These are phyloP conservation scores for Neohortaea acidophila DNA, from an alignment of 495 filamentous ascomycete species.

Conservation along the genomic window DNA sequence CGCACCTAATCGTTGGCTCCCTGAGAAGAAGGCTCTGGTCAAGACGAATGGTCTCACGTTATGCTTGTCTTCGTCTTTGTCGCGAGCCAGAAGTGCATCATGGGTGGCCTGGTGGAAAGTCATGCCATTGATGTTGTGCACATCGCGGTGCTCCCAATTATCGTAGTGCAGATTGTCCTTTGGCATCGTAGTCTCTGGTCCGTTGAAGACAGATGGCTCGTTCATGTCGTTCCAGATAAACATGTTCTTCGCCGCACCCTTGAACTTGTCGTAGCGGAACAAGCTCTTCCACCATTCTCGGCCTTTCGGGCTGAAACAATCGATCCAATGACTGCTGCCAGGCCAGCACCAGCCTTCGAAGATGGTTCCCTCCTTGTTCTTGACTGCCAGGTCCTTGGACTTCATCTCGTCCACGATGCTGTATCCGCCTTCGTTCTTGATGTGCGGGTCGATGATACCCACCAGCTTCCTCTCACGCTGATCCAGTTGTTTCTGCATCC, in stretches of 20 bases:
- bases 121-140: slow-evolving; percentile 89
- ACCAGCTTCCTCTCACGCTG: slow-evolving; percentile 78
- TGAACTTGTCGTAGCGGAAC: slow-evolving; percentile 76
- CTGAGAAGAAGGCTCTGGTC: slow-evolving; percentile 80
- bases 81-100: slow-evolving; percentile 62
- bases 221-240: slow-evolving; percentile 99
- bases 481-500: slow-evolving; percentile 76
- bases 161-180: slow-evolving; percentile 89
- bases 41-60: slow-evolving; percentile 63
- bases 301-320: slow-evolving; percentile 80
- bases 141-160: slow-evolving; percentile 90
- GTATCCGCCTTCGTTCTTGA: slow-evolving; percentile 79
- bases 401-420: slow-evolving; percentile 63
- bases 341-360: slow-evolving; percentile 99
- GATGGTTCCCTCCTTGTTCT: slow-evolving; percentile 75
- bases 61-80: slow-evolving; percentile 51
- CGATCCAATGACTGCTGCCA: slow-evolving; percentile 87
- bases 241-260: slow-evolving; percentile 63
- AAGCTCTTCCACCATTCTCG: slow-evolving; percentile 76
- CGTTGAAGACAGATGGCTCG: slow-evolving; percentile 96
- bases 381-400: slow-evolving; percentile 63
- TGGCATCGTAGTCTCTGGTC: slow-evolving; percentile 92
- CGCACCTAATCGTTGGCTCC: slow-evolving; percentile 73
- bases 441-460: slow-evolving; percentile 89
- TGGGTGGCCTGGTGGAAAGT: slow-evolving; percentile 89